Percentiles rank a stretch among this genome's conserved stretches.
Evolutionary conservation across 2,329 filamentous ascomycete genomes (phyloP).

Genomic region (Trichoderma aggressivum): DNA sequence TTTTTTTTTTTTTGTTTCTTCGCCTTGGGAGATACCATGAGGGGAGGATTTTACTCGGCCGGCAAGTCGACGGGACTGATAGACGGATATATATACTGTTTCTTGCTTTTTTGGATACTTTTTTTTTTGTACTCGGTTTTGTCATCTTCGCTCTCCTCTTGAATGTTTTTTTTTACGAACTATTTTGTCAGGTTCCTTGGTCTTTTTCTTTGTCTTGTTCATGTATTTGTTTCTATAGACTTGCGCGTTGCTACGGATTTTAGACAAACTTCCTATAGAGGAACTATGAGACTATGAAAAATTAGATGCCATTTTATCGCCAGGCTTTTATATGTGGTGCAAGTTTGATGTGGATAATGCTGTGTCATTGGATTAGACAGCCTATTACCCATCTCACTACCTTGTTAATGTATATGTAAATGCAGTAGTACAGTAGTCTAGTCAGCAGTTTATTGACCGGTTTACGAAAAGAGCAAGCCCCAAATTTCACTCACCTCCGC

Average conservation of each 20-base stretch:
- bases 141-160: background rate
- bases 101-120: background rate
- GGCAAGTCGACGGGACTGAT: background rate
- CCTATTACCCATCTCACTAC: background rate
- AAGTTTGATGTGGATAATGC: background rate
- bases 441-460: background rate
- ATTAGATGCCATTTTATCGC: background rate
- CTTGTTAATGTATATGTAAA: background rate
- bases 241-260: background rate
- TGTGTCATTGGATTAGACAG: background rate
- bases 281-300: conserved; percentile 6
- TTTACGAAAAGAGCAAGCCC: background rate
- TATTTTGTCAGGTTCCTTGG: too few relatives aligned
- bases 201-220: background rate
- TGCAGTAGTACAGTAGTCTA: background rate
- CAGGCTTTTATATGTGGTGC: background rate
- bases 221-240: background rate
- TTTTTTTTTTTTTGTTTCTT: background rate
- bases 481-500: background rate
- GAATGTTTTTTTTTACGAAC: background rate
- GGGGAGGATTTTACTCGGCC: background rate
- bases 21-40: conserved; percentile 7
- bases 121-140: background rate
- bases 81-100: background rate
- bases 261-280: conserved; percentile 3